Evolutionary conservation across 2,329 filamentous ascomycete species (phyloP).

Genomic region (Microdochium paspali): DNA sequence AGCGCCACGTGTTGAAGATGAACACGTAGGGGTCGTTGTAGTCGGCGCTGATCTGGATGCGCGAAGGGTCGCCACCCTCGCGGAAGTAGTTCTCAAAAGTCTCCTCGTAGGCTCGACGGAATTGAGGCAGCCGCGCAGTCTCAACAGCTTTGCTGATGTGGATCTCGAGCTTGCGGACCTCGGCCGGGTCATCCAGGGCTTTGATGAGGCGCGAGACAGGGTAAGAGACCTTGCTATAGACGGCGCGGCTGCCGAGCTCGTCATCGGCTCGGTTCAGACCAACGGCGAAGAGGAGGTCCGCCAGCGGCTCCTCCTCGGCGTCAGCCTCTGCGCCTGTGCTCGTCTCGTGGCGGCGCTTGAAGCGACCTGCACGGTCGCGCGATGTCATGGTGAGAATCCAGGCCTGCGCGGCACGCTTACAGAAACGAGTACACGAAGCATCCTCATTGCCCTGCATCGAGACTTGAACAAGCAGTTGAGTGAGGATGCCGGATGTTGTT

Average conservation of each 20-base stretch:
- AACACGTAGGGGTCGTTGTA: background rate
- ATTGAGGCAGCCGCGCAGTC: background rate
- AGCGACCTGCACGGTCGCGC: background rate
- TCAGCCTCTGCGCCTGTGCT: background rate
- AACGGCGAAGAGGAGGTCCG: background rate
- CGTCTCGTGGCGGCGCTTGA: background rate
- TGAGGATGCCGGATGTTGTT: background rate
- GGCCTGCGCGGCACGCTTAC: background rate
- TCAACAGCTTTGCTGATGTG: background rate
- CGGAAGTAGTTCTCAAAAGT: conserved; percentile 1
- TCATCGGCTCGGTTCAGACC: background rate
- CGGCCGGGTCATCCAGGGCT: background rate
- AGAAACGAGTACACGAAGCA: background rate
- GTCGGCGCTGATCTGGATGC: background rate
- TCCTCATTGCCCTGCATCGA: background rate
- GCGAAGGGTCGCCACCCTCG: background rate
- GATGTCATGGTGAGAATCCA: background rate
- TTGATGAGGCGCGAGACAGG: background rate
- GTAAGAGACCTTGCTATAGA: background rate
- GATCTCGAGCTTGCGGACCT: background rate
- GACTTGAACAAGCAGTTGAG: background rate
- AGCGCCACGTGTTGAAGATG: conserved; percentile 1
- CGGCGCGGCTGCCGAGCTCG: background rate
- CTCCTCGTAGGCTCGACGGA: background rate
- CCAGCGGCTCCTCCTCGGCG: background rate